Conservation (phyloP, 106 monocot species). For the Phalaenopsis equestris region DNA sequence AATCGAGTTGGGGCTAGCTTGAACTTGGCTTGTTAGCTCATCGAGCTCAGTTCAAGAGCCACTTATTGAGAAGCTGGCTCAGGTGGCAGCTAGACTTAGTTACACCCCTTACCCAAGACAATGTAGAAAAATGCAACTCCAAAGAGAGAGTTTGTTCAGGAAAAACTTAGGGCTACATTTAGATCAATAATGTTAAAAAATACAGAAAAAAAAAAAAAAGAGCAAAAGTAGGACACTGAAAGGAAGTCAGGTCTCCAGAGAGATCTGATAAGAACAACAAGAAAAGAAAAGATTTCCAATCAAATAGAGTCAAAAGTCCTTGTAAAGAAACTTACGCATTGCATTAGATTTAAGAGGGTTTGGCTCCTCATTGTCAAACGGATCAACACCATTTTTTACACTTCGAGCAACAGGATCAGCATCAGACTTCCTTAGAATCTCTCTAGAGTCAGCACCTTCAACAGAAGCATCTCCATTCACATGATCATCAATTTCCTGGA, state of each 20-base stretch:
- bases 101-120: neutral
- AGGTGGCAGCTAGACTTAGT: no score
- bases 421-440: constrained; percentile 11
- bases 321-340: constrained; percentile 58
- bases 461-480: constrained; percentile 16
- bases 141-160: neutral
- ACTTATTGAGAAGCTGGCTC: no score
- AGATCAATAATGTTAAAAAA: neutral
- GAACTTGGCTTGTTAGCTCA: no score
- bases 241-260: neutral
- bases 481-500: constrained; percentile 37
- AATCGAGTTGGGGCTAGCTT: no score
- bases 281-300: neutral
- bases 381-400: constrained; percentile 40
- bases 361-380: constrained; percentile 51
- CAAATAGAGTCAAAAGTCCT: neutral
- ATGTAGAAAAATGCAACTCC: neutral
- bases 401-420: neutral
- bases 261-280: neutral
- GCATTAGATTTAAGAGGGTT: constrained; percentile 81
- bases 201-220: no score
- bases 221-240: neutral
- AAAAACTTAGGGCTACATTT: constrained; percentile 1
- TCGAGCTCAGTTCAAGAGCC: no score
- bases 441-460: constrained; percentile 13